Conservation (phyloP, 805 yeast genomes). For the Wickerhamiella bombiphila region DNA sequence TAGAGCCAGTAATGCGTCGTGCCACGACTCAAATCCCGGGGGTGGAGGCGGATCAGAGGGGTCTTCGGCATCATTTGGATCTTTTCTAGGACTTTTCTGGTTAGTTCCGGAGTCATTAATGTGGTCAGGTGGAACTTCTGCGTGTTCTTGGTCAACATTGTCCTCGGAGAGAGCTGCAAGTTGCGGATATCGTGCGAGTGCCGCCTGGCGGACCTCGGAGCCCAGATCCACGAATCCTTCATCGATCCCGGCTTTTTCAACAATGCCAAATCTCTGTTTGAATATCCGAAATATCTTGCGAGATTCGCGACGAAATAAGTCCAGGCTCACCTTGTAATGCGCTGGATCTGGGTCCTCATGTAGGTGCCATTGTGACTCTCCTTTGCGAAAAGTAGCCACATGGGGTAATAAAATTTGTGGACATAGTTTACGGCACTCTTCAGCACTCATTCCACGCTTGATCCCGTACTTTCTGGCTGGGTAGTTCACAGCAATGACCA, state of each 20-base stretch:
- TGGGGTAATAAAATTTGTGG: slow-evolving; percentile 68
- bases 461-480: slow-evolving; percentile 81
- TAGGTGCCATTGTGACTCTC: slow-evolving; percentile 74
- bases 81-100: no score
- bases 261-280: slow-evolving; percentile 43
- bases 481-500: slow-evolving; percentile 67
- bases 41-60: slow-evolving; percentile 6
- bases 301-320: slow-evolving; percentile 81
- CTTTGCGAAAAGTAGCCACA: slow-evolving; percentile 84
- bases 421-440: slow-evolving; percentile 59
- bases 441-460: slow-evolving; percentile 56
- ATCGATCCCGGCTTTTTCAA: slow-evolving; percentile 92
- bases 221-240: slow-evolving; percentile 85
- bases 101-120: no score
- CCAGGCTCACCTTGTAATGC: slow-evolving; percentile 70
- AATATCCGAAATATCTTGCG: slow-evolving; percentile 60
- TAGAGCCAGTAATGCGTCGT: slow-evolving; percentile 53
- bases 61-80: no score
- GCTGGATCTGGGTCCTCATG: slow-evolving; percentile 38
- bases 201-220: slow-evolving; percentile 34
- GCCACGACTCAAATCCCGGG: slow-evolving; percentile 44
- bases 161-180: slow-evolving; percentile 18
- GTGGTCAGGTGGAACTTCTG: slow-evolving; percentile 24
- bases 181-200: slow-evolving; percentile 35
- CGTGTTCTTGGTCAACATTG: no score